Conservation (phyloP, 2,329 filamentous ascomycete genomes). For the Sordariomycetes sp. region DNA sequence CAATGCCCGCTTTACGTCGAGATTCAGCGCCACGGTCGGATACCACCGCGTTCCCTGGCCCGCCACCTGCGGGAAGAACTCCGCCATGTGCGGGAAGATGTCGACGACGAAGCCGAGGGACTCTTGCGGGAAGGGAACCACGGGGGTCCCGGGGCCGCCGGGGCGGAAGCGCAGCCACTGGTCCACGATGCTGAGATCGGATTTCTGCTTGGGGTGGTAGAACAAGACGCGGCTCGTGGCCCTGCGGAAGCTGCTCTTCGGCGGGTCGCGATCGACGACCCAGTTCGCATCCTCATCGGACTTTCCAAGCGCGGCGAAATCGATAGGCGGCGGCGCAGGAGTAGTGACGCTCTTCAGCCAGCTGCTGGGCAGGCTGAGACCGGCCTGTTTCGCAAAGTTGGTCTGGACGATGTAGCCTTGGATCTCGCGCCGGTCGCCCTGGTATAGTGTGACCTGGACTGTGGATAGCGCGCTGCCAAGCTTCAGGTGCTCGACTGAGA, state of each 20-base stretch:
- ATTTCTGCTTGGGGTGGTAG: neutral
- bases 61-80: slow-evolving; percentile 20
- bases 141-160: slow-evolving; percentile 21
- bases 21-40: slow-evolving; percentile 62
- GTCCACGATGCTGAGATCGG: slow-evolving; percentile 25
- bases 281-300: neutral
- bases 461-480: slow-evolving; percentile 28
- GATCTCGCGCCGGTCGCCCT: slow-evolving; percentile 20
- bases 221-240: neutral
- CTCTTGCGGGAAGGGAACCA: slow-evolving; percentile 46
- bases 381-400: slow-evolving; percentile 18
- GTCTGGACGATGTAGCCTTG: slow-evolving; percentile 29
- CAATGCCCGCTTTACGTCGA: slow-evolving; percentile 67
- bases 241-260: neutral
- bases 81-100: slow-evolving; percentile 54
- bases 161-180: slow-evolving; percentile 57
- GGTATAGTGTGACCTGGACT: slow-evolving; percentile 29
- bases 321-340: neutral
- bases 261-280: neutral
- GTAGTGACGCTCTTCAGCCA: neutral
- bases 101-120: slow-evolving; percentile 57
- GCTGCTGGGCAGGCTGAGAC: slow-evolving; percentile 16
- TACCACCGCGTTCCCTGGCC: slow-evolving; percentile 49
- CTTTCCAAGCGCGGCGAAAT: neutral
- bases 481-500: slow-evolving; percentile 29